These are phyloP conservation scores for Magnaporthiopsis rhizophila DNA, from an alignment of 2,329 filamentous ascomycete species.

Conservation along the genomic window DNA sequence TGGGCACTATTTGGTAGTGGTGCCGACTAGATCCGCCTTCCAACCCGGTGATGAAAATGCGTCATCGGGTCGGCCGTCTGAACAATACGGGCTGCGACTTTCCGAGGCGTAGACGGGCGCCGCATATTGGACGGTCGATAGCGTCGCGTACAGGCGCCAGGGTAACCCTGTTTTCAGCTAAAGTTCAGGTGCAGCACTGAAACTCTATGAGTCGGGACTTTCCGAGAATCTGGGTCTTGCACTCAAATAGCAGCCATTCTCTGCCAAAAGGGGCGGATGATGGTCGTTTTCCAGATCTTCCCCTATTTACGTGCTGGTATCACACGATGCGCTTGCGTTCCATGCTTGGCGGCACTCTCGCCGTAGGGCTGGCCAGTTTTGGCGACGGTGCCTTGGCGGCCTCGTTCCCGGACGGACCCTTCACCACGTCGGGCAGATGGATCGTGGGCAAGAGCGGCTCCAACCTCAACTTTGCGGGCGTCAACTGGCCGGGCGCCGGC, in stretches of 20 bases:
- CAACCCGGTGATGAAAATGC: not conserved
- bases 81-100: not conserved
- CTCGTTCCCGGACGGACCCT: slow-evolving; percentile 13
- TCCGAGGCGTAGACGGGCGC: not conserved
- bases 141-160: no score
- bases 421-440: slow-evolving; percentile 13
- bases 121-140: no score
- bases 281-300: not conserved
- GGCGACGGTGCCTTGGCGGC: not conserved
- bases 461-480: slow-evolving; percentile 34
- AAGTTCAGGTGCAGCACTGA: not conserved
- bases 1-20: no score
- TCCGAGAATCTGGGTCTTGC: no score
- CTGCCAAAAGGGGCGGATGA: not conserved
- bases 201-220: not conserved
- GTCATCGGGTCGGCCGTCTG: not conserved
- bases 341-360: not conserved
- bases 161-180: not conserved
- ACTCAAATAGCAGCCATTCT: no score
- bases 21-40: no score
- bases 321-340: not conserved
- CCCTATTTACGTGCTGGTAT: not conserved
- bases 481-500: slow-evolving; percentile 45
- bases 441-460: slow-evolving; percentile 22
- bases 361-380: not conserved